Evolutionary conservation across 768 basidiomycete genomes (phyloP), one percentile per base, ranked within the genome.

Genomic region (Hydnum rufescens): DNA sequence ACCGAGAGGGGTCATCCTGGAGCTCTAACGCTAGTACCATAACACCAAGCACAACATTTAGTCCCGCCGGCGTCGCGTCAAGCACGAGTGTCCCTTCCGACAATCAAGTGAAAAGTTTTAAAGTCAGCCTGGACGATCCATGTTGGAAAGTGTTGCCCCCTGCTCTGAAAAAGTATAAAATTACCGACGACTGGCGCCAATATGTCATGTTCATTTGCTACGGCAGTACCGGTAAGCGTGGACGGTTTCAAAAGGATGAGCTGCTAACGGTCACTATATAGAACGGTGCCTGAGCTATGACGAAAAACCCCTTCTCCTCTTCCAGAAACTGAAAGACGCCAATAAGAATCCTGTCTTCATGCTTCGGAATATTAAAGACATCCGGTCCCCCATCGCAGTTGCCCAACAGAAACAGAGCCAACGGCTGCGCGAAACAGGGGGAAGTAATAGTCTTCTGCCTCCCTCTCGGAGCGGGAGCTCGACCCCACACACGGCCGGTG

Each of bases 191-290:
- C 64, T 99, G 95, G 95, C 82, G 89, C 70, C 86, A 89, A 60
- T 99, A 97, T 68, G 95, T 95, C 28, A 85, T 99, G 82, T 99
- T 99, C 67, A 97, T 99, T 55, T 97, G 93, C 60, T 96, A 93
- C 64, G 93, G 92, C 6, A 80, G 82, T 51, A 71, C 89, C 51
- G 88, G 92, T 89, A 62, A 59, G 75, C 61, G 29, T n/a, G 13
- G 13, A 13, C 26, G 8, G 8, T 47, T 63, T 60, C 54, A 63
- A 64, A 1, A 64, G 64, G 62, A 57, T 58, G 61, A 46, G 23
- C 26, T 26, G 3, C 56, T 82, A 79, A 76, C 54, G 79, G 77
- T 59, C 77, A 80, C 57, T 32, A 31, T 31, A 23, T 79, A 66
- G 95, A 99, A 64, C 80, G 95, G 31, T 99, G 95, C 67, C 67